A percentile compares a stretch with the other conserved stretches of the same genome.
Conservation (phyloP, 2,329 filamentous ascomycete species). For the Aciculosporium take region DNA sequence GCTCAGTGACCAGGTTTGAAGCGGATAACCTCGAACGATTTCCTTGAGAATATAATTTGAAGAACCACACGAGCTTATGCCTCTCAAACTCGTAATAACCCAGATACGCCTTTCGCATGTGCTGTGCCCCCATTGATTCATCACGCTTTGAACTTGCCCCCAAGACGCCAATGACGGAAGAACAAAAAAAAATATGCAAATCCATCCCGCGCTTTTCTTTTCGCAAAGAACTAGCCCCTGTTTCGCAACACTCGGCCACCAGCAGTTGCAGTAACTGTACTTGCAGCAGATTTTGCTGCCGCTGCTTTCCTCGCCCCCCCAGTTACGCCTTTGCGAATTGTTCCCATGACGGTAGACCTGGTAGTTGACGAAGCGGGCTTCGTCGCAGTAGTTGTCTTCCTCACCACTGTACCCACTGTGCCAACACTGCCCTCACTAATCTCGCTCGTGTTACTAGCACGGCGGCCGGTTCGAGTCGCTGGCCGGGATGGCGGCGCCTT, state of each 20-base stretch:
- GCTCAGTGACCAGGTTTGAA: neutral
- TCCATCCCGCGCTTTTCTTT: too few relatives aligned
- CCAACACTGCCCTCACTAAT: conserved; percentile 49
- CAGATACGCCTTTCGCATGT: neutral
- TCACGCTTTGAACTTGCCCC: neutral
- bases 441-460: conserved; percentile 46
- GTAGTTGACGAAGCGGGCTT: conserved; percentile 16
- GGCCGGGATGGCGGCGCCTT: conserved; percentile 22
- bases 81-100: neutral
- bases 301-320: conserved; percentile 36
- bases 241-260: conserved; percentile 42
- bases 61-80: neutral
- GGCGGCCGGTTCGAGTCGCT: conserved; percentile 34
- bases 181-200: neutral
- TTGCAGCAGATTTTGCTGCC: conserved; percentile 21
- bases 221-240: conserved; percentile 26
- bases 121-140: neutral
- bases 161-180: neutral
- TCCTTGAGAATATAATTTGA: conserved; percentile 1
- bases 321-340: conserved; percentile 37
- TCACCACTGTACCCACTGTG: conserved; percentile 52
- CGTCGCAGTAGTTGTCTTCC: conserved; percentile 31
- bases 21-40: conserved; percentile 1
- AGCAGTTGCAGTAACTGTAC: conserved; percentile 27
- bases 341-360: conserved; percentile 40